Conservation (phyloP, 306 rosid genomes). For the Sphenostylis stenocarpa region DNA sequence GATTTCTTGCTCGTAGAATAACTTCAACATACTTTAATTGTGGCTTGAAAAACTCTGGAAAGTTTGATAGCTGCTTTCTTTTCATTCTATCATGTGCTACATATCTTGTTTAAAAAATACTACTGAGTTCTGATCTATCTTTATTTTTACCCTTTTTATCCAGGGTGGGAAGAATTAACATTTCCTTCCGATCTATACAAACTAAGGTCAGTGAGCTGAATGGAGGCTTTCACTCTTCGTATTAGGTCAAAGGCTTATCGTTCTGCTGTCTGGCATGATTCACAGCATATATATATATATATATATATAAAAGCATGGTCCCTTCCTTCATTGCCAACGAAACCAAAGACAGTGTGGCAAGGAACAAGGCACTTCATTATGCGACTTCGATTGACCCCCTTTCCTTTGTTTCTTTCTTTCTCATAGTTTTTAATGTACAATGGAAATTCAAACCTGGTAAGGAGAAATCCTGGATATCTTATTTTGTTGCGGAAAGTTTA, state of each 20-base stretch:
- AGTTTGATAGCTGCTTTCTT: not conserved
- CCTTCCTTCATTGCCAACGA: conserved; percentile 27
- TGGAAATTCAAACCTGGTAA: conserved; percentile 25
- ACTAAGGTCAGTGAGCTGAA: conserved; percentile 19
- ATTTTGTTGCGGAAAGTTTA: conserved; percentile 2
- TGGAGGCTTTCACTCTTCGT: conserved; percentile 25
- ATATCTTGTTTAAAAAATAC: not conserved
- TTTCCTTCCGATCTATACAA: not conserved
- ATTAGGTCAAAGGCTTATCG: conserved; percentile 27
- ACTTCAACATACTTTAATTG: not conserved
- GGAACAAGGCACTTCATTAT: conserved; percentile 30
- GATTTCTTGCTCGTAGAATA: not conserved
- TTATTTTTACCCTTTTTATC: conserved; percentile 19
- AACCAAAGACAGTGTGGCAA: conserved; percentile 28
- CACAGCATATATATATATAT: conserved; percentile 23
- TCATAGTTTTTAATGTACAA: conserved; percentile 19
- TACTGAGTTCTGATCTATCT: not conserved
- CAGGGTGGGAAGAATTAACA: conserved; percentile 44
- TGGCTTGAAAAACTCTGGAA: conserved; percentile 2
- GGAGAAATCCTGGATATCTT: conserved; percentile 27
- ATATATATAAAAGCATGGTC: not conserved
- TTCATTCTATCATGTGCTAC: not conserved
- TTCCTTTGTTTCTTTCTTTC: not conserved
- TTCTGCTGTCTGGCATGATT: conserved; percentile 35
- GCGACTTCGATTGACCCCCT: conserved; percentile 31